Evolutionary conservation across 495 filamentous ascomycete species (phyloP).

Genomic region (Neurospora sp.): DNA sequence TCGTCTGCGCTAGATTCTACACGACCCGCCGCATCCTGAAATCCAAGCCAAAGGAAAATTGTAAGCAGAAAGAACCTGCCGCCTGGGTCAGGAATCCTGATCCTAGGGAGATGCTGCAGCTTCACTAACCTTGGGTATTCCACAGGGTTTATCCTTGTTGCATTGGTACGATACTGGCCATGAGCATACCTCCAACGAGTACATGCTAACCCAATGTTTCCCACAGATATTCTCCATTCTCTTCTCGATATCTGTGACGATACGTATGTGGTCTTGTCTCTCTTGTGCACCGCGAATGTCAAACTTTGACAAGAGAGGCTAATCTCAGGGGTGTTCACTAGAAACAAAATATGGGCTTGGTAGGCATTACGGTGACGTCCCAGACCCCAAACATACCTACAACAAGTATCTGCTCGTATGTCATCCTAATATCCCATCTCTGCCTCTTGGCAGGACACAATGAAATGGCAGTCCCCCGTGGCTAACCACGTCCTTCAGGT

Average conservation of each 20-base stretch:
- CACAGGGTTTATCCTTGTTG: constrained; percentile 6
- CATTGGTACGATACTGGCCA: neutral
- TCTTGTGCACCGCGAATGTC: neutral
- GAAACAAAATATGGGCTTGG: constrained; percentile 8
- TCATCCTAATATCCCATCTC: neutral
- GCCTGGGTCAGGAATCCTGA: neutral
- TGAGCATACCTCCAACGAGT: neutral
- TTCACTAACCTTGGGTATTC: neutral
- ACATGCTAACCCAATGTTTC: neutral
- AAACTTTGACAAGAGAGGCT: neutral
- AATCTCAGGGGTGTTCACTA: neutral
- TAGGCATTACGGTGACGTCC: neutral
- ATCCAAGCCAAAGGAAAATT: constrained; percentile 12
- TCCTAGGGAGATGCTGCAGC: neutral
- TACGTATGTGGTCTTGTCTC: neutral
- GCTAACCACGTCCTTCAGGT: neutral
- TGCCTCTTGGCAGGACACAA: neutral
- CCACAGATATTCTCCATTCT: neutral
- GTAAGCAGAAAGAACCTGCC: constrained; percentile 1
- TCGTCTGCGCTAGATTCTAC: constrained; percentile 15
- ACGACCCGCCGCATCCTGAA: constrained; percentile 11
- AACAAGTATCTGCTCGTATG: constrained; percentile 2
- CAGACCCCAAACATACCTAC: neutral
- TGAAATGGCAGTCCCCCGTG: neutral
- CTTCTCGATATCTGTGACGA: neutral